phyloP scores from a whole-genome alignment of 495 filamentous ascomycete species.

The Aspergillus mulundensis region DNA sequence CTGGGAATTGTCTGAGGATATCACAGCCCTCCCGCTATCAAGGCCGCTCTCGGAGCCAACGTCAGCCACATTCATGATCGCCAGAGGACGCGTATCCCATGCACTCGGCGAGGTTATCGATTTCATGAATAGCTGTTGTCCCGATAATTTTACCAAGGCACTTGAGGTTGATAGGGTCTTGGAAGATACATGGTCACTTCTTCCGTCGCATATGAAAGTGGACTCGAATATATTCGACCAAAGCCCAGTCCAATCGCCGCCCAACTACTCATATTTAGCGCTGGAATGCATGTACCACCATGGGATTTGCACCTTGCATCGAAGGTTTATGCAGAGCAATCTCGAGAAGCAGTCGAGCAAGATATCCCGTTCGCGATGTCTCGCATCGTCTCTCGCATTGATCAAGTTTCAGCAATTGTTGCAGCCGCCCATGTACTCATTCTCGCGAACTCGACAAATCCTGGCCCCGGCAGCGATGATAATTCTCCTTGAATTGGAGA shows the following conservation, averaged over 20 bases:
- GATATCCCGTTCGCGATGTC: neutral
- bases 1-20: slow-evolving; percentile 26
- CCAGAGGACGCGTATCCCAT: slow-evolving; percentile 7
- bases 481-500: slow-evolving; percentile 7
- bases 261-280: neutral
- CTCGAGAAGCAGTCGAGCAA: neutral
- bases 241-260: neutral
- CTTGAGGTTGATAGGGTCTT: slow-evolving; percentile 1
- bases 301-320: slow-evolving; percentile 11
- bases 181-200: neutral
- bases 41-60: slow-evolving; percentile 21
- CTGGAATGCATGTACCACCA: slow-evolving; percentile 11
- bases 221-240: neutral
- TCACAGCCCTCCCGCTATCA: slow-evolving; percentile 18
- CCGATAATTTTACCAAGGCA: neutral
- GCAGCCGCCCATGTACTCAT: slow-evolving; percentile 2
- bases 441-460: slow-evolving; percentile 6
- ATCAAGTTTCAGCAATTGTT: neutral
- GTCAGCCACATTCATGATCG: slow-evolving; percentile 8
- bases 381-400: slow-evolving; percentile 6
- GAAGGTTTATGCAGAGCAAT: neutral
- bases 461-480: slow-evolving; percentile 6
- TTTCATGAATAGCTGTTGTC: neutral
- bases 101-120: slow-evolving; percentile 9
- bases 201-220: slow-evolving; percentile 8